phyloP scores from a whole-genome alignment of 1,284 basidiomycete species.

The Sanghuangporus weigelae region DNA sequence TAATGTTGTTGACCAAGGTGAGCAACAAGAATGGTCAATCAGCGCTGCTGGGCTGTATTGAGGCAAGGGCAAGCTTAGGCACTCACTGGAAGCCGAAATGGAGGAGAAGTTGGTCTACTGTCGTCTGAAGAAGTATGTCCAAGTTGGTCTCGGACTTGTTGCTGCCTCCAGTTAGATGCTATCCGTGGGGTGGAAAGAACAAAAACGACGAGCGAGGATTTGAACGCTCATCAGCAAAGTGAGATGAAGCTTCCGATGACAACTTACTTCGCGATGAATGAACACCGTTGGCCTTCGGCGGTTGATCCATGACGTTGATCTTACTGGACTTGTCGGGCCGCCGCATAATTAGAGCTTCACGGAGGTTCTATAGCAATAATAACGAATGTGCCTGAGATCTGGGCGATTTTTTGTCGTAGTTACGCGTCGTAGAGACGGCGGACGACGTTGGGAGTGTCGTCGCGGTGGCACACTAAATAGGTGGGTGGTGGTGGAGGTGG shows the following conservation, averaged over 20 bases:
- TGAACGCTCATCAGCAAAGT: background rate
- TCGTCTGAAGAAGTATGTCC: slow-evolving; percentile 10
- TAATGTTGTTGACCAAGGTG: background rate
- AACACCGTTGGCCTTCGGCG: background rate
- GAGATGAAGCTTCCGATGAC: background rate
- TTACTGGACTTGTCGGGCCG: background rate
- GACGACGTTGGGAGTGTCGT: background rate
- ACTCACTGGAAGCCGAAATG: slow-evolving; percentile 14
- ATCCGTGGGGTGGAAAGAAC: background rate
- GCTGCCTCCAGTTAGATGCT: slow-evolving; percentile 18
- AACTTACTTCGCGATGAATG: slow-evolving; percentile 4
- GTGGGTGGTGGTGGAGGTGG: background rate
- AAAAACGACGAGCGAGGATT: background rate
- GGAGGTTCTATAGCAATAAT: background rate
- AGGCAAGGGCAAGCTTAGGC: background rate
- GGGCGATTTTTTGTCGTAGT: background rate
- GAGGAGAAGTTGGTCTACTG: slow-evolving; percentile 11
- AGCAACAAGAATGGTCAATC: background rate
- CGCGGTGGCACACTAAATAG: background rate
- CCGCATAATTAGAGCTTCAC: background rate
- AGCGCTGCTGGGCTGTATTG: background rate
- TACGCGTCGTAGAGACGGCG: background rate
- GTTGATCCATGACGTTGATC: background rate
- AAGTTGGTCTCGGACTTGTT: slow-evolving; percentile 16
- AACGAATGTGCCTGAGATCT: background rate